Evolutionary conservation across 345 rosid genomes (phyloP), one percentile per base, ranked within the genome.

Genomic region (Citrus trifoliata): DNA sequence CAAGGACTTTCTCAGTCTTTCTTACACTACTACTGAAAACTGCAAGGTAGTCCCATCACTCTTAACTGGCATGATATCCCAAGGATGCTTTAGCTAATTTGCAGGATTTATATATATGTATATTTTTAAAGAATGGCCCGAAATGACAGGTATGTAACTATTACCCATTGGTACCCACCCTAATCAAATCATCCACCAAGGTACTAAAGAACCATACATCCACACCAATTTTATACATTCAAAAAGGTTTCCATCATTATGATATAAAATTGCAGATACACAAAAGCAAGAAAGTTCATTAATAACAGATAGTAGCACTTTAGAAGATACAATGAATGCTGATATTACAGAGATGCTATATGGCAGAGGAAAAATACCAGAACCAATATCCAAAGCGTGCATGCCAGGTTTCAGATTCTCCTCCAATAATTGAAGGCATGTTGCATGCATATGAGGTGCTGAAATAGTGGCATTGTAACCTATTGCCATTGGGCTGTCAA

Each of bases 401-500:
- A 93, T 92, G 82, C 99, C 97, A 3, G 98, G 98, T 84, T 89
- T 89, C 80, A 97, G 88, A 85, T 93, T 84, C 63, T 87, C 82
- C 91, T 93, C 93, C 82, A 97, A 77, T 79, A 97, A 84, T 74
- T 92, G 90, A 75, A 97, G 92, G 88, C 99, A 94, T 21, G 88
- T 93, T 9, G 97, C 99, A 83, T 97, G 99, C 99, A 97, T 94
- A 85, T 97, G 98, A 46, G 99, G 99, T 22, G 99, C 99, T 69
- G 98, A 97, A 60, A 97, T 97, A 51, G 98, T 94, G 56, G 95
- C 99, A 85, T 97, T 97, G 83, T 92, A 94, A 76, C 99, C 99
- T 63, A 97, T 94, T 8, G 98, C 70, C 85, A 93, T 80, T 7
- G 99, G 98, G 58, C 89, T 90, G 80, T 97, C 99, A 76, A 77